A percentile compares a stretch with the other conserved stretches of the same genome.
These are phyloP conservation scores for Meira nashicola DNA, from an alignment of 1,284 basidiomycete genomes.

Conservation along the genomic window DNA sequence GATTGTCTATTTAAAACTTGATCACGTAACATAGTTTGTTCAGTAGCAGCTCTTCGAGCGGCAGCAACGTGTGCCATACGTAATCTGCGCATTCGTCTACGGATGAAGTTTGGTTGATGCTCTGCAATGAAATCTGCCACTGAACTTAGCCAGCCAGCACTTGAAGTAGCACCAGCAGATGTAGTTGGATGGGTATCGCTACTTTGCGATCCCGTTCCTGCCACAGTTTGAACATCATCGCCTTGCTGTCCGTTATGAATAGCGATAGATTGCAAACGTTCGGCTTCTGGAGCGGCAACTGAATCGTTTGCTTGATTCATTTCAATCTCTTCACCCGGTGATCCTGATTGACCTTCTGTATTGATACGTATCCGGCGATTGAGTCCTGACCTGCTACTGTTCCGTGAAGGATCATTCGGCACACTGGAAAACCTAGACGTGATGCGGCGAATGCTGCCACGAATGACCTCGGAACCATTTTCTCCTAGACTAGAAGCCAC, in stretches of 20 bases:
- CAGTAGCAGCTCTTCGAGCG: conserved; percentile 33
- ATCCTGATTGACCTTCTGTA: neutral
- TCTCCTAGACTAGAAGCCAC: conserved; percentile 2
- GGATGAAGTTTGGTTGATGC: conserved; percentile 40
- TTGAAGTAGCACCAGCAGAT: conserved; percentile 15
- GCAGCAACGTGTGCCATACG: conserved; percentile 41
- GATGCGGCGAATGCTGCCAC: conserved; percentile 28
- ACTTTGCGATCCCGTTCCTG: conserved; percentile 21
- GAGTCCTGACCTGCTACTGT: neutral
- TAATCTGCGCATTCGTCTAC: conserved; percentile 35
- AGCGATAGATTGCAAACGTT: conserved; percentile 7
- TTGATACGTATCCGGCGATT: conserved; percentile 13
- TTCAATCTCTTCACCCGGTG: conserved; percentile 9
- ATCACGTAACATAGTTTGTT: conserved; percentile 38
- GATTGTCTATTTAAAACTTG: conserved; percentile 37
- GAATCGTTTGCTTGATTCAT: neutral
- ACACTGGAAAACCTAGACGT: neutral
- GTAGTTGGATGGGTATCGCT: conserved; percentile 37
- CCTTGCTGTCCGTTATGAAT: conserved; percentile 4
- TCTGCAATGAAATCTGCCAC: conserved; percentile 27
- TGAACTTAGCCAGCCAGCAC: conserved; percentile 24
- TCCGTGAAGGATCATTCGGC: neutral
- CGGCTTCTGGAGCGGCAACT: neutral
- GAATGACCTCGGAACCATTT: conserved; percentile 27
- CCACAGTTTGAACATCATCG: conserved; percentile 31